Conservation (phyloP, 1,284 basidiomycete genomes). For the Cutaneotrichosporon daszewskae region DNA sequence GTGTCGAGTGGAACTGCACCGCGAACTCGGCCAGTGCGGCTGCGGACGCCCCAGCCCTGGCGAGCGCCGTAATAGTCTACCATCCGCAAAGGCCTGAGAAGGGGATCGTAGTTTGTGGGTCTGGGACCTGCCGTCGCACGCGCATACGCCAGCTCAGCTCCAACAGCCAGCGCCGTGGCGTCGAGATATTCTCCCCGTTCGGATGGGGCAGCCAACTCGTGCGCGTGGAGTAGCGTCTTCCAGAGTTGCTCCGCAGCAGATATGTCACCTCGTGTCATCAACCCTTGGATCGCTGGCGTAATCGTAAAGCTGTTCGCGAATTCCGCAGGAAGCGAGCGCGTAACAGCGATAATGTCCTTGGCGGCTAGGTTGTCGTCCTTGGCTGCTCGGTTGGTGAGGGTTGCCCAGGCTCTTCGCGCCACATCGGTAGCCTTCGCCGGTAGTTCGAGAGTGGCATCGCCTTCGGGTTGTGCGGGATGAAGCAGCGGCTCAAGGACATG, state of each 20-base stretch:
- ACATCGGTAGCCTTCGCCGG: not conserved
- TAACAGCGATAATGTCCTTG: conserved; percentile 17
- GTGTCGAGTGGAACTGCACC: conserved; percentile 24
- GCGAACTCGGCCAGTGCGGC: not conserved
- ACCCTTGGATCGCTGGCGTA: conserved; percentile 29
- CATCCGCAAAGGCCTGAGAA: not conserved
- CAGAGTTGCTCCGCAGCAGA: conserved; percentile 23
- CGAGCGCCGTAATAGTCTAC: not conserved
- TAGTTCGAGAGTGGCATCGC: not conserved
- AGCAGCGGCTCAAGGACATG: conserved; percentile 6
- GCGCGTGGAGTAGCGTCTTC: conserved; percentile 16
- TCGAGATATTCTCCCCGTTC: conserved; percentile 21
- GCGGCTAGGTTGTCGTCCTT: conserved; percentile 2
- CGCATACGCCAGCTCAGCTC: conserved; percentile 17
- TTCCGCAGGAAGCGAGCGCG: conserved; percentile 13
- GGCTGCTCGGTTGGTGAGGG: conserved; percentile 6
- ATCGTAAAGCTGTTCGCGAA: conserved; percentile 13
- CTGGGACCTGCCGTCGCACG: not conserved
- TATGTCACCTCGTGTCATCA: conserved; percentile 18
- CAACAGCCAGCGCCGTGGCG: conserved; percentile 25
- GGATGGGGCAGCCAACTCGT: not conserved
- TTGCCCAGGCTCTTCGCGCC: conserved; percentile 2
- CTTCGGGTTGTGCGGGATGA: not conserved
- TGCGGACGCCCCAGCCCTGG: not conserved
- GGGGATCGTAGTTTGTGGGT: not conserved